Base-by-base conservation (phyloP, 192 early-diverging fungal species). In the Podochytrium sp. region DNA sequence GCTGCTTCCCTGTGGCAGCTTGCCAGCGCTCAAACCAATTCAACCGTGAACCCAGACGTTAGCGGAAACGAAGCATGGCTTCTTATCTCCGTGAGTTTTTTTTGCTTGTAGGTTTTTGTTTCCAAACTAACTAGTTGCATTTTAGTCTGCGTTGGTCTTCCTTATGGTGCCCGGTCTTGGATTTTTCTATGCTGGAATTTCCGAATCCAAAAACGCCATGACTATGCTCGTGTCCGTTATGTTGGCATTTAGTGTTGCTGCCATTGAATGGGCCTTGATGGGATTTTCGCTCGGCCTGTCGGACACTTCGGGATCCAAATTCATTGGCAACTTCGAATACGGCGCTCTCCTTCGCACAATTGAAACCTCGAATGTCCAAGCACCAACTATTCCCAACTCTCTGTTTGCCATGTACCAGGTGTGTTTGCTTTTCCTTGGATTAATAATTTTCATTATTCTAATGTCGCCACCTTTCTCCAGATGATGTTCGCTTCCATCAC, bases 401-500 rank as follows among this genome's bases (percentile, higher is more conserved):
- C 25, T 55, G 12, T 55, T 20, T 55, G 10, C 52, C 7, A 55
- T 55, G 52, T 55, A 55, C 30, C 52, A 55, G 52, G 52, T 55
- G 30, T 23, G 10, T 27, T 55, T 20, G 7, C 5, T 23, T 20
- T 25, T 92, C 91, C 80, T 90, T 91, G 0, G 84, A 84, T 12
- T 75, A 92, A 53, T n/a, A n/a, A n/a, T n/a, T n/a, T n/a, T n/a
- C n/a, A n/a, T n/a, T n/a, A n/a, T n/a, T 20, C 30, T 7, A 20
- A 23, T 55, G 30, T 23, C 5, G 85, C 73, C 82, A 87, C 42
- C 77, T 95, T 39, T 95, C 87, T 87, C 94, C 52, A 98, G 83
- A 84, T 91, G 71, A 90, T 92, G 89, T 98, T 98, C 80, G 93
- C 94, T 1, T 90, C 93, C 10, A 87, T 96, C 58, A 96, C 95